Evolutionary conservation across 495 filamentous ascomycete genomes (phyloP).

Genomic region (Penicillium flavigenum): DNA sequence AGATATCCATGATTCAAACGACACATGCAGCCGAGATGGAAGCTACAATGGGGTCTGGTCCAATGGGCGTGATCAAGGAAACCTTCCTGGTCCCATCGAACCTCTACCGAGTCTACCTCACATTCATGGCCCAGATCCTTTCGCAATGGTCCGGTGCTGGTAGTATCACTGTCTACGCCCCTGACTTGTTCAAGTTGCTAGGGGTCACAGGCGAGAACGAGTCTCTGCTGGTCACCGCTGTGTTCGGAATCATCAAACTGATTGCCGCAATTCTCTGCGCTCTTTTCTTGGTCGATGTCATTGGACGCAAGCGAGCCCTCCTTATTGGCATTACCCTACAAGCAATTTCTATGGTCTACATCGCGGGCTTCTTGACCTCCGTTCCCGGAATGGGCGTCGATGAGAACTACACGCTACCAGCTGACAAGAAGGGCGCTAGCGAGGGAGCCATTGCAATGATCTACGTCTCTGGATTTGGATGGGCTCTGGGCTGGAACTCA

Average conservation of each 20-base stretch:
- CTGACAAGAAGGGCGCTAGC: constrained; percentile 37
- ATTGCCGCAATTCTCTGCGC: constrained; percentile 61
- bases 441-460: constrained; percentile 64
- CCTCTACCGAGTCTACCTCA: constrained; percentile 62
- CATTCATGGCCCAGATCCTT: constrained; percentile 58
- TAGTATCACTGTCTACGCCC: constrained; percentile 65
- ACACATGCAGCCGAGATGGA: constrained; percentile 70
- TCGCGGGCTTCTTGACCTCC: constrained; percentile 63
- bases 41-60: constrained; percentile 56
- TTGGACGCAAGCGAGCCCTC: constrained; percentile 69
- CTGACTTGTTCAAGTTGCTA: constrained; percentile 63
- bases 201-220: constrained; percentile 61
- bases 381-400: constrained; percentile 48
- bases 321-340: constrained; percentile 63
- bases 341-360: constrained; percentile 64
- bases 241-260: constrained; percentile 72
- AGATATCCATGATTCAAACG: constrained; percentile 61
- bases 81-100: constrained; percentile 59
- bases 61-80: constrained; percentile 57
- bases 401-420: constrained; percentile 30
- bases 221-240: constrained; percentile 62
- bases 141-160: constrained; percentile 71
- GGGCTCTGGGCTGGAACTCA: constrained; percentile 73
- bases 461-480: constrained; percentile 63
- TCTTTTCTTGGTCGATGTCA: constrained; percentile 70